Percentiles rank a stretch among this genome's conserved stretches.
These are phyloP conservation scores for Ophiostoma novo-ulmi DNA, from an alignment of 2,329 filamentous ascomycete genomes.

Conservation along the genomic window DNA sequence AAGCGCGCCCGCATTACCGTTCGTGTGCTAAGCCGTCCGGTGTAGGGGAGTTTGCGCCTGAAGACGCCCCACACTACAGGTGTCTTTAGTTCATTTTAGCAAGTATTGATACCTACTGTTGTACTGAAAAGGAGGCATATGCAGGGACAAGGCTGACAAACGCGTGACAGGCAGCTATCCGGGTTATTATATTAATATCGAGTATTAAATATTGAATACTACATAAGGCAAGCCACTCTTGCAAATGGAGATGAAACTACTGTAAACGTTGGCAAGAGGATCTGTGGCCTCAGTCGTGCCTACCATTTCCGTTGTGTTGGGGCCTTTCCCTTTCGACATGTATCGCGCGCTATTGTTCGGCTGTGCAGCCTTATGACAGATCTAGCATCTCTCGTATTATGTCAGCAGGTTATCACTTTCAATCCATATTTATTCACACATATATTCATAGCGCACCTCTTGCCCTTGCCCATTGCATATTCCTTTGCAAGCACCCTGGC, in stretches of 20 bases:
- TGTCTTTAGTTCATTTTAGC: not conserved
- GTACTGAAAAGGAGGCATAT: not conserved
- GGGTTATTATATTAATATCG: no score
- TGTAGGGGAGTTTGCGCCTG: not conserved
- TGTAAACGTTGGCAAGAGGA: not conserved
- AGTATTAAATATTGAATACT: no score
- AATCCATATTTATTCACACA: not conserved
- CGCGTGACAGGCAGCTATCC: not conserved
- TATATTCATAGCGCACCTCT: not conserved
- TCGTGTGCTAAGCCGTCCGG: not conserved
- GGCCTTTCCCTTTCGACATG: not conserved
- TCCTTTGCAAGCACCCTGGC: not conserved
- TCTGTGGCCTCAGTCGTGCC: not conserved
- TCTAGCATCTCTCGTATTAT: not conserved
- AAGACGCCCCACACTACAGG: constrained; percentile 9
- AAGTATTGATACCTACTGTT: not conserved
- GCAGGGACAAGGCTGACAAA: constrained; percentile 10
- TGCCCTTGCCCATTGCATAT: not conserved
- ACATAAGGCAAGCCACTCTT: no score
- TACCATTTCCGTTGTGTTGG: not conserved
- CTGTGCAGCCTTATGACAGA: not conserved
- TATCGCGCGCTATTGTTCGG: not conserved
- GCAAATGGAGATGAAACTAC: not conserved
- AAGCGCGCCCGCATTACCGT: constrained; percentile 9
- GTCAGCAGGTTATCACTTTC: not conserved